Conservation (phyloP, 306 rosid species). For the Glycyrrhiza uralensis region DNA sequence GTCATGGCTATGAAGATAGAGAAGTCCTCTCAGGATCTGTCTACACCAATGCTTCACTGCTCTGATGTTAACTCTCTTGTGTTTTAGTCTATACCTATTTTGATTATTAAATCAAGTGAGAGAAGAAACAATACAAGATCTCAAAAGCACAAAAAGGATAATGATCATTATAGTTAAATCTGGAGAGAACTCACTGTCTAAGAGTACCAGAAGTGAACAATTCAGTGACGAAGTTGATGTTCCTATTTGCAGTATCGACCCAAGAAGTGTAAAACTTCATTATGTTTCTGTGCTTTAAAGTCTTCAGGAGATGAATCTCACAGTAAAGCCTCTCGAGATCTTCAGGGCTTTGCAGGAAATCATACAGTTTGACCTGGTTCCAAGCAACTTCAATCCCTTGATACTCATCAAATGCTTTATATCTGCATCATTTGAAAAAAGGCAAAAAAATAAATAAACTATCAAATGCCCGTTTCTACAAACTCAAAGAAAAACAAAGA, state of each 20-base stretch:
- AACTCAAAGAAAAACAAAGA: background rate
- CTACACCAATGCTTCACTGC: slow-evolving; percentile 97
- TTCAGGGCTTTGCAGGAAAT: slow-evolving; percentile 88
- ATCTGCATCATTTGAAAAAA: slow-evolving; percentile 46
- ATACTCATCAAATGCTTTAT: slow-evolving; percentile 91
- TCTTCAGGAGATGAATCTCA: slow-evolving; percentile 90
- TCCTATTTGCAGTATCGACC: slow-evolving; percentile 87
- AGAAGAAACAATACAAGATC: slow-evolving; percentile 21
- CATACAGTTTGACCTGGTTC: slow-evolving; percentile 89
- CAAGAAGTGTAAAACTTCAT: slow-evolving; percentile 93
- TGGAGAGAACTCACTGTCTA: slow-evolving; percentile 63
- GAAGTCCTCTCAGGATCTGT: slow-evolving; percentile 88
- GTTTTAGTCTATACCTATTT: slow-evolving; percentile 79
- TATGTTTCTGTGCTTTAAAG: slow-evolving; percentile 79
- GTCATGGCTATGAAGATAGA: slow-evolving; percentile 81
- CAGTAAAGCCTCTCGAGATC: slow-evolving; percentile 94
- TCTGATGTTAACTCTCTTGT: slow-evolving; percentile 72
- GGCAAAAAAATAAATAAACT: background rate
- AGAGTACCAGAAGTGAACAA: slow-evolving; percentile 97
- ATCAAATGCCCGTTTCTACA: slow-evolving; percentile 21
- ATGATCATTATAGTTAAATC: background rate
- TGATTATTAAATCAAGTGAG: background rate
- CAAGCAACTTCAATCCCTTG: slow-evolving; percentile 99
- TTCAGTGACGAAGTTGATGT: slow-evolving; percentile 92
- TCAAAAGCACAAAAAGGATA: slow-evolving; percentile 16